A percentile compares a stretch with the other conserved stretches of the same genome.
Evolutionary conservation across 192 early-diverging fungal genomes (phyloP).

Genomic region (Coemansia umbellata): DNA sequence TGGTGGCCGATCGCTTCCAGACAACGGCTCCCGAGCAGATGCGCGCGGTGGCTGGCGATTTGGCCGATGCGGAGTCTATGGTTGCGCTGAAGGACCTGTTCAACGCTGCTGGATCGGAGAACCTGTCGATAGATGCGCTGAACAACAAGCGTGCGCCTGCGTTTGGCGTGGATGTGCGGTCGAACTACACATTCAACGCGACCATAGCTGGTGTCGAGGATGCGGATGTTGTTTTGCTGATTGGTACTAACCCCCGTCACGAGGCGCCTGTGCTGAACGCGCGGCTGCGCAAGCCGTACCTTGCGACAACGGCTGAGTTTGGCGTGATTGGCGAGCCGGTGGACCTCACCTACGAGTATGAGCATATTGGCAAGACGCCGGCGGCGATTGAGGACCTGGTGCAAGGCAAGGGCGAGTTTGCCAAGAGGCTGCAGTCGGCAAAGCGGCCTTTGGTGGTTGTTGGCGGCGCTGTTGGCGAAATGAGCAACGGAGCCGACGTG

Average conservation of each 20-base stretch:
- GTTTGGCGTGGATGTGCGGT: constrained; percentile 70
- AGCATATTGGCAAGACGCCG: constrained; percentile 69
- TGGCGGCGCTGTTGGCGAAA: constrained; percentile 75
- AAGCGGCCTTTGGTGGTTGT: constrained; percentile 91
- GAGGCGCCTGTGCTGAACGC: constrained; percentile 96
- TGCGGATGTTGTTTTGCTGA: constrained; percentile 85
- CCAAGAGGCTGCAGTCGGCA: constrained; percentile 68
- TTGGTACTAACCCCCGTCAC: constrained; percentile 95
- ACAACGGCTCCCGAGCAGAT: constrained; percentile 60
- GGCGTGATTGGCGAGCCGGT: constrained; percentile 74
- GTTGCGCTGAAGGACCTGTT: constrained; percentile 95
- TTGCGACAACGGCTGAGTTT: constrained; percentile 75
- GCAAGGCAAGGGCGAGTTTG: constrained; percentile 68
- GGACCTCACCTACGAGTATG: constrained; percentile 89
- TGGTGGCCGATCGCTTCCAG: constrained; percentile 63
- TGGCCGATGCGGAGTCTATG: constrained; percentile 91
- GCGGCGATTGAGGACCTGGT: constrained; percentile 67
- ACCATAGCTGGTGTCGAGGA: constrained; percentile 86
- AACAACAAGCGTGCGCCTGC: constrained; percentile 46
- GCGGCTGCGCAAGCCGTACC: constrained; percentile 89
- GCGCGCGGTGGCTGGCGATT: constrained; percentile 84
- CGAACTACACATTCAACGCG: constrained; percentile 84
- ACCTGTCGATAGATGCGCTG: constrained; percentile 67
- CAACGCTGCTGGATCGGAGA: constrained; percentile 82
- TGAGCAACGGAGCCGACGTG: constrained; percentile 61